Base-by-base conservation (phyloP, 345 rosid genomes). In the Physaria fendleri region DNA sequence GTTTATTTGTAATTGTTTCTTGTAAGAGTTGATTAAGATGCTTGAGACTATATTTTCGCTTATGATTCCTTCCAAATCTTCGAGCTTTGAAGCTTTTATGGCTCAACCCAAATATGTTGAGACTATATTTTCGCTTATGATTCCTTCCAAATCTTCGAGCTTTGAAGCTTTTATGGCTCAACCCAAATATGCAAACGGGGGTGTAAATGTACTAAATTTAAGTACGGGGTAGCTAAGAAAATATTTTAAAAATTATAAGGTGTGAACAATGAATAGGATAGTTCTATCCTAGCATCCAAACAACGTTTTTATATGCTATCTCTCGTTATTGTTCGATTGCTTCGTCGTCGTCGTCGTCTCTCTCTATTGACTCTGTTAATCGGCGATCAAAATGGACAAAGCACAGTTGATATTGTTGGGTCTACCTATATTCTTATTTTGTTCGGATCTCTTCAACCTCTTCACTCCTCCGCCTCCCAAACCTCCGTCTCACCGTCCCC, bases 401-500 rank as follows among this genome's bases (percentile, higher is more conserved):
- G 59, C 75, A 11, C 85, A 81, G 23, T 24, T 87, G 33, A 68
- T 81, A 18, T 80, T 87, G 53, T 30, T 85, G 0, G 90, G 87
- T 2, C 30, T 85, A 8, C 97, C 93, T 2, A 70, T 87, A 12
- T 80, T 87, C 51, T 82, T 87, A 3, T 59, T 87, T 4, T 79
- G 67, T 74, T 65, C 82, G 13, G 97, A 90, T 68, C 64, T 90
- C 51, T 23, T 85, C 58, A 74, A 64, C 51, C 83, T 87, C 13
- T 87, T 81, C 80, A 68, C 85, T 45, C 90, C 90, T 10, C 88
- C 90, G n/a, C 91, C 91, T 12, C 74, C 74, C 1, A 74, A 72
- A 44, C 81, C 81, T 21, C 62, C 50, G 46, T 77, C n/a, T 13
- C 72, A 48, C 21, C 71, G 59, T 47, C 59, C 71, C 0, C 50